Evolutionary conservation across 2,329 filamentous ascomycete genomes (phyloP).

Genomic region (Scolecobasidium constrictum): DNA sequence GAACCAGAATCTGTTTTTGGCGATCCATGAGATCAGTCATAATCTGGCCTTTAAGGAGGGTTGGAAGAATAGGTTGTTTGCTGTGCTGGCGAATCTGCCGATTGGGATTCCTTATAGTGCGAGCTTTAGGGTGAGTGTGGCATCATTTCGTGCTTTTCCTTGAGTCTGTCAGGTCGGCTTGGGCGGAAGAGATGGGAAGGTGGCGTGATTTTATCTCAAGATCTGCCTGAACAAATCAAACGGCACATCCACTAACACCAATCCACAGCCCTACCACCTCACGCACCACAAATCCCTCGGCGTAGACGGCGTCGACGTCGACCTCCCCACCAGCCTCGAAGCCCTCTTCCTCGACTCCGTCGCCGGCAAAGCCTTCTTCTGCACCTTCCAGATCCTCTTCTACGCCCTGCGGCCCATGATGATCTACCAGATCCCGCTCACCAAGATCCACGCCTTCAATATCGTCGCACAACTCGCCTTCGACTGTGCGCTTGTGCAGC

Average conservation of each 20-base stretch:
- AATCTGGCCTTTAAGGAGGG: constrained; percentile 86
- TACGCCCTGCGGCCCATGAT: constrained; percentile 95
- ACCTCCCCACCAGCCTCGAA: constrained; percentile 85
- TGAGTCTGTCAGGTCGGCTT: background rate
- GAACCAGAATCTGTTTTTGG: constrained; percentile 97
- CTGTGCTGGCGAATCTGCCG: constrained; percentile 88
- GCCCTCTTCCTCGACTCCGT: constrained; percentile 90
- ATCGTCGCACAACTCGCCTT: constrained; percentile 66
- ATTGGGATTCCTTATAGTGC: constrained; percentile 95
- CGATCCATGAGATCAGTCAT: constrained; percentile 98
- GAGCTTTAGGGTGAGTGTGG: constrained; percentile 66
- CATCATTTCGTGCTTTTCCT: background rate
- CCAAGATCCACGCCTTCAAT: constrained; percentile 74
- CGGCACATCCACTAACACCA: too few species aligned
- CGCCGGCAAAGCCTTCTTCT: constrained; percentile 95
- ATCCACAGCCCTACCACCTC: constrained; percentile 83
- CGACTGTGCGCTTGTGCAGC: constrained; percentile 56
- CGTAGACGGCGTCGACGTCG: constrained; percentile 90
- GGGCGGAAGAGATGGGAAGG: too few species aligned
- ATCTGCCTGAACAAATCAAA: too few species aligned
- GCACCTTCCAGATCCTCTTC: constrained; percentile 98
- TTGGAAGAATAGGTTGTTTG: constrained; percentile 70
- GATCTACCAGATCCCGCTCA: constrained; percentile 82
- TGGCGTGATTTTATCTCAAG: too few species aligned
- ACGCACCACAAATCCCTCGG: constrained; percentile 98